Percentiles rank a stretch among this genome's conserved stretches.
Conservation (phyloP, 257 asterid species). For the Ehretia macrophylla region DNA sequence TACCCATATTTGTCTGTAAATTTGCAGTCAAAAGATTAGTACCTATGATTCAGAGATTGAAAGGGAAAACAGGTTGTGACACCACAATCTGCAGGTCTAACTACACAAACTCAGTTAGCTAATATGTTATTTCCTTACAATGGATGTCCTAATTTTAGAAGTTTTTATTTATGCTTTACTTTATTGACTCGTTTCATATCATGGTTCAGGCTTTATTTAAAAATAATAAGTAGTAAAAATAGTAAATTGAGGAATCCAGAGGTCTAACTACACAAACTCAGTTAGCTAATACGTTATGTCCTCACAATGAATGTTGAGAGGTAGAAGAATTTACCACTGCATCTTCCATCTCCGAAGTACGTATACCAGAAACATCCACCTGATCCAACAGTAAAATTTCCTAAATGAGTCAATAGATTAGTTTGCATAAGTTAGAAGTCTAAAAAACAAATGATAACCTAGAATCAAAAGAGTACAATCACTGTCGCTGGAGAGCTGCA, state of each 20-base stretch:
- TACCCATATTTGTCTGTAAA: slow-evolving; percentile 37
- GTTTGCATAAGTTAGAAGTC: no score
- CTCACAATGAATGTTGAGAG: neutral
- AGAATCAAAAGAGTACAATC: no score
- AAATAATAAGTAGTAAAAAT: no score
- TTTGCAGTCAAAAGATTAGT: neutral
- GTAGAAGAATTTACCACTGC: slow-evolving; percentile 28
- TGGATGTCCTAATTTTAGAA: no score
- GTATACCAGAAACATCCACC: slow-evolving; percentile 46
- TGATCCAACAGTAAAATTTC: slow-evolving; percentile 53
- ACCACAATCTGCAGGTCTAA: neutral
- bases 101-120: neutral
- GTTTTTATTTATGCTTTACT: no score
- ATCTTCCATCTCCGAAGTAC: slow-evolving; percentile 44
- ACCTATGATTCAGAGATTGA: neutral
- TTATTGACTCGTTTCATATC: no score
- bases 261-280: neutral
- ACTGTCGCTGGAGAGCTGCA: no score
- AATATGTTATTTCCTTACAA: neutral
- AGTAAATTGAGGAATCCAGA: no score
- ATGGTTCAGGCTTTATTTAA: no score
- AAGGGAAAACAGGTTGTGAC: neutral
- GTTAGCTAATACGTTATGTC: neutral
- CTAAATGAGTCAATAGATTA: slow-evolving; percentile 4
- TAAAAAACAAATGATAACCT: no score